Base-by-base conservation (phyloP, 768 basidiomycete genomes). In the Pisolithus marmoratus region DNA sequence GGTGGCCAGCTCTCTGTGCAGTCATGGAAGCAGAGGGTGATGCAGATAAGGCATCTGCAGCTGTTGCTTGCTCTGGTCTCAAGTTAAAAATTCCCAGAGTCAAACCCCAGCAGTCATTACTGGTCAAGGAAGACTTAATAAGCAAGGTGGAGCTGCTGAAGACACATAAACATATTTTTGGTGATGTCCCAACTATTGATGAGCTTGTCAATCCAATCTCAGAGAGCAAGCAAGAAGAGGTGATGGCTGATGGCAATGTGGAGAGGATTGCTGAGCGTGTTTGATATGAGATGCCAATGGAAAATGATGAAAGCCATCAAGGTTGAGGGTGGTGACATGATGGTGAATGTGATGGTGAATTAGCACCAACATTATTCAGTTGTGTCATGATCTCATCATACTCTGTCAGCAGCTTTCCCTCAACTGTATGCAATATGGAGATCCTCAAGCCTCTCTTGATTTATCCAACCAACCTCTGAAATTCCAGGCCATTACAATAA, bases 201-300 rank as follows among this genome's bases (percentile, higher is more conserved):
- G 54, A 55, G 14, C 31, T 61, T 17, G 24, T 64, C 11, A 53
- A 63, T 43, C 54, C 53, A 3, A 41, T 37, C n/a, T 53, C 52
- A 38, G 64, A 65, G 37, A 46, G 51, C 4, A 26, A 52, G 26
- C 12, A 4, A 29, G 38, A 31, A 11, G 12, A 43, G n/a, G 15
- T 27, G 9, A 7, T 47, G 12, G 14, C 22, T 15, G 46, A 48
- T 47, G 40, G 38, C 27, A 36, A 41, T 31, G 37, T 43, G 29
- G 7, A n/a, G 38, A 38, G 31, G 8, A 53, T 48, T 53, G 41
- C 46, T 24, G 20, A 47, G 8, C 14, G 24, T 15, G 52, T 48
- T 22, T 26, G 22, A 6, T 14, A 14, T 5, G 38, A 53, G 27
- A 41, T 38, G 26, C 38, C 49, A 7, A 12, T 42, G 8, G 38